Base-by-base conservation (phyloP, 2,329 filamentous ascomycete species). In the Neofusicoccum kwambonambiense region DNA sequence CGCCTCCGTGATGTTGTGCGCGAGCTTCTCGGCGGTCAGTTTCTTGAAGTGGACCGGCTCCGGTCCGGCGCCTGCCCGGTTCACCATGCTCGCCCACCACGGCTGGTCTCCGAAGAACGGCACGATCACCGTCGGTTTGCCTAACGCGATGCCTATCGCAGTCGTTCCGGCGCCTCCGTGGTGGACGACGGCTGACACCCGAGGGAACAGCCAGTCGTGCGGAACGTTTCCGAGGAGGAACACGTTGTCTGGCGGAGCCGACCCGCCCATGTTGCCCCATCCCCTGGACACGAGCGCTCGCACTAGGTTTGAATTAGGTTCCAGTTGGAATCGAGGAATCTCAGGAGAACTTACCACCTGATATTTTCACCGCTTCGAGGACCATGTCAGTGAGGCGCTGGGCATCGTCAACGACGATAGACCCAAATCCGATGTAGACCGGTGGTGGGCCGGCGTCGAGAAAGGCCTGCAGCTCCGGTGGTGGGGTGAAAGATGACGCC, bases 71-170 rank as follows among this genome's bases (percentile, higher is more conserved):
- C 84, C 84, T 1, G 87, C 82, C 39, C 82, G 84, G 5, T 82
- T 82, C 0, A 92, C 82, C 86, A 90, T 90, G 17, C 82, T 81
- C 2, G 90, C 90, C 90, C 90, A 93, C 72, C 92, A 93, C 56
- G 89, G 84, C 74, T 93, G 90, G 71, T 93, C 90, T 2, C 90
- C 90, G 68, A 93, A 93, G 77, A 93, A 93, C 0, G 90, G 90
- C 1, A 93, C 88, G 31, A 92, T 85, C 85, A 92, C 89, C 4
- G 88, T 91, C 0, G 90, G 90, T 69, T 85, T 86, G 3, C 84
- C 90, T 67, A 85, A 89, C 73, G 90, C 90, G 37, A 93, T 80
- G 1, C 89, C 89, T 52, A 90, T 90, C 1, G 90, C 90, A 0
- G 89, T 91, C 0, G 90, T 93, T 1, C 90, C 90, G 0, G 90